Conservation (phyloP, 805 yeast species). For the Yarrowia yakushimensis region DNA sequence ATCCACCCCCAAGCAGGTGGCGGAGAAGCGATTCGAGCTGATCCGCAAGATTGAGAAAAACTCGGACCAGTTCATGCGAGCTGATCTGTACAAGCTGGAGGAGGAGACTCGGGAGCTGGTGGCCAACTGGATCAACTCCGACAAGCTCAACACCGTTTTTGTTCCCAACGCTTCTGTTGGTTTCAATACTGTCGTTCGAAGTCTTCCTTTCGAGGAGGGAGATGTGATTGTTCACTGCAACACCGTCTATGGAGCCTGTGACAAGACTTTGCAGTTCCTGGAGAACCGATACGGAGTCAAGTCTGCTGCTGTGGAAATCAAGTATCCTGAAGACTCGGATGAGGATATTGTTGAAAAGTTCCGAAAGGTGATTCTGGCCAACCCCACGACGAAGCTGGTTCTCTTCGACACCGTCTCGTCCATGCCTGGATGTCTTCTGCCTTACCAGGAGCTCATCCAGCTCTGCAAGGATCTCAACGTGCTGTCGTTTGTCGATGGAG, state of each 20-base stretch:
- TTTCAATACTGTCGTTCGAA: constrained; percentile 54
- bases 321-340: constrained; percentile 45
- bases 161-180: constrained; percentile 61
- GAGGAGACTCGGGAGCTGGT: constrained; percentile 40
- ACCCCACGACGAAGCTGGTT: constrained; percentile 40
- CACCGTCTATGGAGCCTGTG: constrained; percentile 55
- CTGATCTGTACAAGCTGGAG: constrained; percentile 37
- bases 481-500: constrained; percentile 65
- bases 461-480: constrained; percentile 48
- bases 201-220: constrained; percentile 49
- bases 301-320: constrained; percentile 41
- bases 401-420: constrained; percentile 57
- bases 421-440: constrained; percentile 60
- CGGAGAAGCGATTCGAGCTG: constrained; percentile 39
- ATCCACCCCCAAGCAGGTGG: constrained; percentile 48
- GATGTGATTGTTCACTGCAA: constrained; percentile 51
- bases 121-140: constrained; percentile 48
- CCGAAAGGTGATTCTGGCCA: constrained; percentile 30
- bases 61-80: constrained; percentile 48
- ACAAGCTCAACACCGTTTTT: constrained; percentile 48
- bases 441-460: constrained; percentile 48
- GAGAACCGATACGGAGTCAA: constrained; percentile 37
- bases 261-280: constrained; percentile 43
- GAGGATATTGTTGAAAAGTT: constrained; percentile 41
- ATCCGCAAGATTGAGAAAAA: constrained; percentile 37